phyloP scores from a whole-genome alignment of 2,329 filamentous ascomycete species.

The Chalara sp. region DNA sequence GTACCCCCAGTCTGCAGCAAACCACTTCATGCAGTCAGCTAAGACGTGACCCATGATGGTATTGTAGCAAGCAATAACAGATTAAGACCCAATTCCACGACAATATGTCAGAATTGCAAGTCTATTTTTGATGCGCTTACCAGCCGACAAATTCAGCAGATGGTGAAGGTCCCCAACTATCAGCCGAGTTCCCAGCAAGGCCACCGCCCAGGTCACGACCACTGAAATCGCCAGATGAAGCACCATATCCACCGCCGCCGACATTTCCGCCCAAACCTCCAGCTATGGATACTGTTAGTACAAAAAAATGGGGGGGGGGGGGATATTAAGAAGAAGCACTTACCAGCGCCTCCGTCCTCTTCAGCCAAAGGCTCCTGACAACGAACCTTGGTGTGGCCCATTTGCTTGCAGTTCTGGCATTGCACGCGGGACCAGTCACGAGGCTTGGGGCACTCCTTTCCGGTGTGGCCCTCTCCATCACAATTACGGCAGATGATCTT shows the following conservation, averaged over 20 bases:
- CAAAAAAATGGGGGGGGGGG: neutral
- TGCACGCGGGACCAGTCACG: constrained; percentile 48
- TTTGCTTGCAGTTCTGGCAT: constrained; percentile 48
- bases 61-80: neutral
- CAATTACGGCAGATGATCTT: constrained; percentile 45
- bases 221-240: neutral
- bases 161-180: neutral
- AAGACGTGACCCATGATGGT: too few species aligned
- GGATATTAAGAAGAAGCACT: neutral
- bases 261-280: neutral
- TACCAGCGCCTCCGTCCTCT: constrained; percentile 12
- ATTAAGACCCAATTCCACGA: neutral
- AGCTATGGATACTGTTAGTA: too few species aligned
- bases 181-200: neutral
- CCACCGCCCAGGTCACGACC: neutral
- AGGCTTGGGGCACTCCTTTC: constrained; percentile 52
- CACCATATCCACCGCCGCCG: neutral
- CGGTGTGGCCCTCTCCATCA: constrained; percentile 51
- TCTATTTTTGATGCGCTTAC: neutral
- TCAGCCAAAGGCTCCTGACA: constrained; percentile 30
- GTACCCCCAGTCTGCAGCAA: neutral
- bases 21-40: neutral
- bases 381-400: constrained; percentile 33
- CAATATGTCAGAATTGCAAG: neutral
- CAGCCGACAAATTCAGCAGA: neutral